Conservation (phyloP, 495 filamentous ascomycete species). For the Annulohypoxylon stygium region DNA sequence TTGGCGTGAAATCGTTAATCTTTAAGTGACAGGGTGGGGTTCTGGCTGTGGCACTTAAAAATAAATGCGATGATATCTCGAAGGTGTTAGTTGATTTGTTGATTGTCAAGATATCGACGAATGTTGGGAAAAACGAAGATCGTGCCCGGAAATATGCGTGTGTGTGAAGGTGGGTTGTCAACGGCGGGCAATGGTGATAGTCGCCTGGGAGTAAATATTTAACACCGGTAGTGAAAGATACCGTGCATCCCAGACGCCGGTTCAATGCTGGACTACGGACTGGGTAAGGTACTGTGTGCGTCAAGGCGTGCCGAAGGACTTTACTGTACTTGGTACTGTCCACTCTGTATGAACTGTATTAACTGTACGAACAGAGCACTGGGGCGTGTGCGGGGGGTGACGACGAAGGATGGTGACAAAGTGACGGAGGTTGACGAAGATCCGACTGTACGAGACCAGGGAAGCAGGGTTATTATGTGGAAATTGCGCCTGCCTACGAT, state of each 20-base stretch:
- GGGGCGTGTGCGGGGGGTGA: background rate
- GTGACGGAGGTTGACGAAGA: background rate
- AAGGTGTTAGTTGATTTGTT: background rate
- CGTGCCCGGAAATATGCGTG: background rate
- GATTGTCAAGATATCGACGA: background rate
- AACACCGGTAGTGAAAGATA: background rate
- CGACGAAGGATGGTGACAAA: background rate
- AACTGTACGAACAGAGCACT: background rate
- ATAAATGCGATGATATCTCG: background rate
- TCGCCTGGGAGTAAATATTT: background rate
- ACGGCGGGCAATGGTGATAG: background rate
- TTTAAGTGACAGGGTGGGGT: background rate
- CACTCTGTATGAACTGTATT: background rate
- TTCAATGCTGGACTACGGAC: background rate
- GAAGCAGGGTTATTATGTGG: background rate
- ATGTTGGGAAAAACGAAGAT: background rate
- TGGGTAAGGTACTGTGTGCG: background rate
- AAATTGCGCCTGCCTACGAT: background rate
- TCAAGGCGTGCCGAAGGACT: background rate
- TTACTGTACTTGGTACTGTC: background rate
- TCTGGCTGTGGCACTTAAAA: background rate
- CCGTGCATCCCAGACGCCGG: background rate
- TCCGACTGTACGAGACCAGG: constrained; percentile 1
- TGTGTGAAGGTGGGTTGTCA: background rate
- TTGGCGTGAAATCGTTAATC: background rate